Evolutionary conservation across 345 rosid genomes (phyloP).

Genomic region (Mangifera indica): DNA sequence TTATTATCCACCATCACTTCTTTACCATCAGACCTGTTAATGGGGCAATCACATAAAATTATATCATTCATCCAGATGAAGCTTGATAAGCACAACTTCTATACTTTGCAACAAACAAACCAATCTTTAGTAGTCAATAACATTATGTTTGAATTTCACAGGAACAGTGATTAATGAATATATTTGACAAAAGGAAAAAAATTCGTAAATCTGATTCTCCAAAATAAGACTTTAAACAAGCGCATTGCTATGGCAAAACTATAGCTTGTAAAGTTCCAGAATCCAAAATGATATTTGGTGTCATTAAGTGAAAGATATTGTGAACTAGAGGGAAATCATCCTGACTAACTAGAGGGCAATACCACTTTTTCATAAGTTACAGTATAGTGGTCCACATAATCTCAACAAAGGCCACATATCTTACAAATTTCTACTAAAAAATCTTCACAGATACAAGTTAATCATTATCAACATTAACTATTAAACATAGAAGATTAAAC

Average conservation of each 20-base stretch:
- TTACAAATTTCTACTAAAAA: no score
- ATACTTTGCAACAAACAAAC: not conserved
- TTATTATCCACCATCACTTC: slow-evolving; percentile 82
- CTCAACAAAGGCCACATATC: no score
- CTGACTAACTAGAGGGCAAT: no score
- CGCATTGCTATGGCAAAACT: not conserved
- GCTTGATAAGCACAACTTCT: not conserved
- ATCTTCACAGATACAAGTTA: no score
- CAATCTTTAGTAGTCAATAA: not conserved
- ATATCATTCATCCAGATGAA: not conserved
- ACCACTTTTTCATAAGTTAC: no score
- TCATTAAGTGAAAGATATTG: not conserved
- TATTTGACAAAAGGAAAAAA: not conserved
- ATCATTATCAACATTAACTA: no score
- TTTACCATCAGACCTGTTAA: slow-evolving; percentile 81
- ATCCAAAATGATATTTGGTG: not conserved
- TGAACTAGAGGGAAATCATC: not conserved
- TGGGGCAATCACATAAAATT: not conserved
- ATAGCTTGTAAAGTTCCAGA: no score
- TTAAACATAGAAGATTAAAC: no score
- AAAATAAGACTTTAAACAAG: not conserved
- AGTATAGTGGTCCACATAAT: no score
- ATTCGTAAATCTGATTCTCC: not conserved
- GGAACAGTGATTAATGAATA: not conserved
- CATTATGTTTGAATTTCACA: not conserved